Conservation (phyloP, 352 stramenopile species). For the Pythium sukuiense region DNA sequence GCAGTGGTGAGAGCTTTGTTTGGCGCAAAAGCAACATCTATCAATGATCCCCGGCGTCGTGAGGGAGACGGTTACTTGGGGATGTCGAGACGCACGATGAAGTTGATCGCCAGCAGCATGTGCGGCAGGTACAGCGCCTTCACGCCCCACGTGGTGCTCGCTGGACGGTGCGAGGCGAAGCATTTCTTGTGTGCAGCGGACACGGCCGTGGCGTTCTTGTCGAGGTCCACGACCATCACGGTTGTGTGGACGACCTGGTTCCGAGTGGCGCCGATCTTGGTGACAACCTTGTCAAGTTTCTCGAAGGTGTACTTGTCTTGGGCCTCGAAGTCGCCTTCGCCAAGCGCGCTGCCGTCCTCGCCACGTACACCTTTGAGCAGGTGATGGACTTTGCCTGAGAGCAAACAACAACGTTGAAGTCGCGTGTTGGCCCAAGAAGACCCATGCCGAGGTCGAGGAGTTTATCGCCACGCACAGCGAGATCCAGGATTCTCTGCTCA, state of each 20-base stretch:
- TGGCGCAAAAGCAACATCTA: no score
- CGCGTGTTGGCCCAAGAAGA: no score
- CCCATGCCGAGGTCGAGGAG: no score
- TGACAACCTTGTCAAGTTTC: not conserved
- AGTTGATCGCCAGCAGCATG: constrained; percentile 3
- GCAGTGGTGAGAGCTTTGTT: no score
- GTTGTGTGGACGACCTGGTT: constrained; percentile 3
- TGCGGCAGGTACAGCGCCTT: constrained; percentile 2
- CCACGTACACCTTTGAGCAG: no score
- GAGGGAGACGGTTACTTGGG: not conserved
- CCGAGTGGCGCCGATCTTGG: not conserved
- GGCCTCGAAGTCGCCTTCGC: constrained; percentile 2
- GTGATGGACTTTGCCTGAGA: no score
- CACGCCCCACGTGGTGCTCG: constrained; percentile 3
- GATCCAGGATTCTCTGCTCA: no score
- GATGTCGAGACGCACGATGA: constrained; percentile 5
- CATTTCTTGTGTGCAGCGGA: not conserved
- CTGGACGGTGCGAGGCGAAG: constrained; percentile 3
- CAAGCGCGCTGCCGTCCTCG: not conserved
- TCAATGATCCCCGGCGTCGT: no score
- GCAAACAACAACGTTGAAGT: no score
- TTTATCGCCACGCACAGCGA: no score
- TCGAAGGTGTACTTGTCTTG: not conserved
- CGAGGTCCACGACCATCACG: not conserved
- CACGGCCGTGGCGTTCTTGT: not conserved